Conservation (phyloP, 805 yeast genomes). For the Monosporozyma solicola region DNA sequence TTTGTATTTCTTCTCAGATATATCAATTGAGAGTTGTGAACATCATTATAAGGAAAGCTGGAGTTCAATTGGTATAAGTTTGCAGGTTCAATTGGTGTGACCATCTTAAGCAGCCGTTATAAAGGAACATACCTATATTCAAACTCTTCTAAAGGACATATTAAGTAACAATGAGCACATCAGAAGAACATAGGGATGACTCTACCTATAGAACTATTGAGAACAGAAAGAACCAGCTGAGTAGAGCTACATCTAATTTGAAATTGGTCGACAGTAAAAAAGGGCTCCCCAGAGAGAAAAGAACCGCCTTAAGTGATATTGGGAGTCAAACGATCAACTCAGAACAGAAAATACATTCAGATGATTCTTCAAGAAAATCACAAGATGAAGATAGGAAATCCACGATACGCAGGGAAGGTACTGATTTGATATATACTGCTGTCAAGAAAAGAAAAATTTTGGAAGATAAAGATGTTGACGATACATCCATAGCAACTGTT, state of each 20-base stretch:
- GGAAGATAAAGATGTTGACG: conserved; percentile 2
- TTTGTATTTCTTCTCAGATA: not conserved
- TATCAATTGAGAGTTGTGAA: not conserved
- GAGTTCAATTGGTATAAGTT: not conserved
- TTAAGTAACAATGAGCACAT: not conserved
- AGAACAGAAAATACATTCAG: not conserved
- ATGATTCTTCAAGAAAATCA: not conserved
- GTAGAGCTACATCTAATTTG: not conserved
- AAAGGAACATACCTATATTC: not conserved
- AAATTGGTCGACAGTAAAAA: not conserved
- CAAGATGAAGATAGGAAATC: not conserved
- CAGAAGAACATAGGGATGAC: not conserved
- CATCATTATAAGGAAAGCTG: not conserved
- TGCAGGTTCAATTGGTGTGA: not conserved
- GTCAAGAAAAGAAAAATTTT: conserved; percentile 6
- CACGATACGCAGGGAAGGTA: conserved; percentile 1
- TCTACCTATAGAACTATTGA: not conserved
- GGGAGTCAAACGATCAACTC: not conserved
- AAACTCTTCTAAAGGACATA: not conserved
- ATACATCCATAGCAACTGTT: conserved; percentile 37
- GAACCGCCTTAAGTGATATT: not conserved
- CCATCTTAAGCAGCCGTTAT: not conserved
- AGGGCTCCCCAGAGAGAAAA: not conserved
- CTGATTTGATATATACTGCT: conserved; percentile 5
- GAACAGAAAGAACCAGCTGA: not conserved